Base-by-base conservation (phyloP, 1,284 basidiomycete genomes). In the Phaffia rhodozyma region DNA sequence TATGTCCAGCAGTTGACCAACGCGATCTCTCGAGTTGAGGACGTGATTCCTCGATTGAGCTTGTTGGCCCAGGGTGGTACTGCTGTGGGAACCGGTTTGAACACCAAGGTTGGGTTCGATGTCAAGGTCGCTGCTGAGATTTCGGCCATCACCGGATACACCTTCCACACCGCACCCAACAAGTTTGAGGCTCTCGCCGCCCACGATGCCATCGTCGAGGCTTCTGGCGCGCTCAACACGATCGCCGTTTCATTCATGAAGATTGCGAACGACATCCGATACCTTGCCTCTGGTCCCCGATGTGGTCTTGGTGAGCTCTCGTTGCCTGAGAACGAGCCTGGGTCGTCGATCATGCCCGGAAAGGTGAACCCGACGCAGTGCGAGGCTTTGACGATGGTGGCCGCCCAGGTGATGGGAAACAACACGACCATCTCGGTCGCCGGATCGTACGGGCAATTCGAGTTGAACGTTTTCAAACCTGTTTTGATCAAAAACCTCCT, bases 361-460 rank as follows among this genome's bases (percentile, higher is more conserved):
- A 98, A 99, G 79, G 96, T 99, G 66, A 99, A 99, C 79, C 96
- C 96, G 21, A 99, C 96, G 5, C 96, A 99, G 77, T 98, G 96
- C 72, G 96, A 99, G 79, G 96, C 96, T 16, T 78, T 96, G 67
- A 98, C 96, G 29, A 98, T 98, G 96, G 91, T 98, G 53, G 91
- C 92, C 56, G 91, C 94, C 0, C 96, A 98, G 77, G 94, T 98
- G 11, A 96, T 98, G 78, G 96, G 96, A 58, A 99, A 98, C 79
- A 89, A 98, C 77, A 93, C 91, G 49, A 79, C 87, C 64, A 91
- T 98, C 74, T 89, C 86, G 70, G 80, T 99, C 67, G 94, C 92
- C 52, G 91, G 96, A 63, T 86, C 91, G 5, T 91, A 86, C 73
- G 96, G 96, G 58, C 94, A 98, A 74, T 98, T 99, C 73, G 96